phyloP scores from a whole-genome alignment of 2,329 filamentous ascomycete species.

The Xylariaceae sp. region DNA sequence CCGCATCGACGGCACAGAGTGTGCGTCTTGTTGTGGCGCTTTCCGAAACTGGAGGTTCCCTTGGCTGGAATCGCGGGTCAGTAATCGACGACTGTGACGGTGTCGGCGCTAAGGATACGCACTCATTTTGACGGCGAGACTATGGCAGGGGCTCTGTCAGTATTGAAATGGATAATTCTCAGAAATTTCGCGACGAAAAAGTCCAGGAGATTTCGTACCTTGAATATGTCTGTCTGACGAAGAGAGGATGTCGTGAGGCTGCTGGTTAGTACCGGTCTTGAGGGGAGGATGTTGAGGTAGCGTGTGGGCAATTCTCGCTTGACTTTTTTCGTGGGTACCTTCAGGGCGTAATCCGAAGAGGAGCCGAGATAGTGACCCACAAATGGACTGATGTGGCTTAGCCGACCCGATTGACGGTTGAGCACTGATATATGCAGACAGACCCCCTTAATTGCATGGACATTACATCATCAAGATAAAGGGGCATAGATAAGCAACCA shows the following conservation, averaged over 20 bases:
- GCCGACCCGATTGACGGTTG: neutral
- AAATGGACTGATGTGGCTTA: constrained; percentile 4
- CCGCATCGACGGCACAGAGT: constrained; percentile 97
- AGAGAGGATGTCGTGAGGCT: constrained; percentile 22
- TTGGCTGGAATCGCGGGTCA: constrained; percentile 32
- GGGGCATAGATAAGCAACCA: neutral
- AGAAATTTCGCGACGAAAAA: neutral
- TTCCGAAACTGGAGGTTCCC: constrained; percentile 37
- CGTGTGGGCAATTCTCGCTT: constrained; percentile 28
- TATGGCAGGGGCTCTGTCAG: constrained; percentile 19
- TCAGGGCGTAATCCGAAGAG: constrained; percentile 26
- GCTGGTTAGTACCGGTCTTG: constrained; percentile 23
- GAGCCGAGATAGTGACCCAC: constrained; percentile 21
- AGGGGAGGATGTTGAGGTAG: constrained; percentile 17
- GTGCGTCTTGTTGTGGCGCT: constrained; percentile 96
- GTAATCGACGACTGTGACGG: constrained; percentile 17
- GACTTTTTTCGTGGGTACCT: constrained; percentile 28
- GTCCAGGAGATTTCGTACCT: constrained; percentile 21
- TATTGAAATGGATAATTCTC: constrained; percentile 2
- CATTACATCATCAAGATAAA: neutral
- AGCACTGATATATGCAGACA: neutral
- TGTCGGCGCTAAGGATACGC: constrained; percentile 21
- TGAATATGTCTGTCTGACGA: constrained; percentile 25
- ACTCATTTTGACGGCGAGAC: constrained; percentile 34
- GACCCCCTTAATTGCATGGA: neutral